phyloP scores from a whole-genome alignment of 2,329 filamentous ascomycete genomes.

The Capronia coronata region DNA sequence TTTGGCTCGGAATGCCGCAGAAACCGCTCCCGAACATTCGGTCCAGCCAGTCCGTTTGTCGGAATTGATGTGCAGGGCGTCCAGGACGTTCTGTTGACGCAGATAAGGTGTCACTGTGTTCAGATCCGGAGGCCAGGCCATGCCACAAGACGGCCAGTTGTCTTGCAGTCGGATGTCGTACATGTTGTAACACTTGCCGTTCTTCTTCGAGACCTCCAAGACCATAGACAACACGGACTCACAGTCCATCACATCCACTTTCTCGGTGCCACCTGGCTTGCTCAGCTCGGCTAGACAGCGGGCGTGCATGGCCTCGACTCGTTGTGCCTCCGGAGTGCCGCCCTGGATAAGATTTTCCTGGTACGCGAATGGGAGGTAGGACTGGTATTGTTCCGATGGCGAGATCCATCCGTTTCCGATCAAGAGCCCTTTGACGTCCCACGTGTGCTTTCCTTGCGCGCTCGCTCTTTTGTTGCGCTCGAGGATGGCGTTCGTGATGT shows the following conservation, averaged over 20 bases:
- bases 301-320: constrained; percentile 62
- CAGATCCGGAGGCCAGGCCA: constrained; percentile 96
- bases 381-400: constrained; percentile 78
- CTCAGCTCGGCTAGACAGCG: constrained; percentile 60
- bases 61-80: constrained; percentile 73
- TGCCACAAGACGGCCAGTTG: constrained; percentile 75
- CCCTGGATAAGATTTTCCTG: constrained; percentile 65
- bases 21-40: constrained; percentile 79
- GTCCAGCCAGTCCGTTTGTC: constrained; percentile 83
- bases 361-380: constrained; percentile 77
- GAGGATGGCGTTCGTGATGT: constrained; percentile 86
- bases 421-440: constrained; percentile 76
- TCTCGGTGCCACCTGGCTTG: constrained; percentile 51
- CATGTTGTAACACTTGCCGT: constrained; percentile 77
- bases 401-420: constrained; percentile 99
- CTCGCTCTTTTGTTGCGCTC: constrained; percentile 67
- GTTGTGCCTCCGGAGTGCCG: constrained; percentile 56
- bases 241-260: constrained; percentile 64
- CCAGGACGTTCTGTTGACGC: constrained; percentile 67
- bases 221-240: constrained; percentile 71
- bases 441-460: constrained; percentile 45
- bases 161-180: constrained; percentile 90
- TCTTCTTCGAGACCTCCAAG: constrained; percentile 57
- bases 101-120: constrained; percentile 72
- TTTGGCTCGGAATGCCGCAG: constrained; percentile 59